Evolutionary conservation across 1,139 yeast species (phyloP).

Genomic region (Pichia norvegensis): DNA sequence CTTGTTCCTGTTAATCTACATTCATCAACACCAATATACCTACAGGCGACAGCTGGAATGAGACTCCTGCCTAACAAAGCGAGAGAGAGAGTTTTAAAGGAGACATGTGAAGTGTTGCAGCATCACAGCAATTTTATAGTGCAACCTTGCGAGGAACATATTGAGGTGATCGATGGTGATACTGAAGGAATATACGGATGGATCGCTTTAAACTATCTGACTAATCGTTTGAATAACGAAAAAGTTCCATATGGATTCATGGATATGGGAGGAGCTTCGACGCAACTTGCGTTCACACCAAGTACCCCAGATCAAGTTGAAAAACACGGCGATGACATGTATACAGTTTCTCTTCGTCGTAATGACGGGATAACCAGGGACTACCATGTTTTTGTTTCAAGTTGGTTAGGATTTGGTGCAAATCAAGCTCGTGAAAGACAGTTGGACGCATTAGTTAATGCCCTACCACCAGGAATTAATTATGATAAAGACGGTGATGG

Average conservation of each 20-base stretch:
- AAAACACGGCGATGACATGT: conserved; percentile 57
- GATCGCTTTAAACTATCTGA: conserved; percentile 62
- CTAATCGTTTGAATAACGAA: conserved; percentile 16
- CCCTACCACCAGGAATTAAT: conserved; percentile 37
- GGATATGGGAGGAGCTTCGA: conserved; percentile 91
- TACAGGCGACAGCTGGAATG: conserved; percentile 82
- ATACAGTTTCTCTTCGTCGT: conserved; percentile 47
- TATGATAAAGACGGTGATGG: conserved; percentile 34
- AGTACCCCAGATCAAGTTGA: conserved; percentile 42
- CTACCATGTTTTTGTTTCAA: conserved; percentile 71
- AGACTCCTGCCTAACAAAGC: conserved; percentile 45
- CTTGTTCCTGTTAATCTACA: conserved; percentile 50
- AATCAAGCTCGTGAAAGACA: conserved; percentile 67
- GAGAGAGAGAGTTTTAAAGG: conserved; percentile 39
- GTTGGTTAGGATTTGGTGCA: conserved; percentile 84
- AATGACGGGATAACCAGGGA: conserved; percentile 53
- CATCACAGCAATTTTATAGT: conserved; percentile 44
- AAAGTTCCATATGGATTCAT: conserved; percentile 50
- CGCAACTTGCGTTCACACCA: conserved; percentile 75
- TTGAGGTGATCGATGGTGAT: conserved; percentile 72
- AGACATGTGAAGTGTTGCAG: conserved; percentile 44
- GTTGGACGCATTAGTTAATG: conserved; percentile 42
- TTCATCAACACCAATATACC: conserved; percentile 57
- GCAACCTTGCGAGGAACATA: conserved; percentile 48
- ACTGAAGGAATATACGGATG: conserved; percentile 79